phyloP scores from a whole-genome alignment of 78 protist genomes.

The Dictyostelium citrinum region DNA sequence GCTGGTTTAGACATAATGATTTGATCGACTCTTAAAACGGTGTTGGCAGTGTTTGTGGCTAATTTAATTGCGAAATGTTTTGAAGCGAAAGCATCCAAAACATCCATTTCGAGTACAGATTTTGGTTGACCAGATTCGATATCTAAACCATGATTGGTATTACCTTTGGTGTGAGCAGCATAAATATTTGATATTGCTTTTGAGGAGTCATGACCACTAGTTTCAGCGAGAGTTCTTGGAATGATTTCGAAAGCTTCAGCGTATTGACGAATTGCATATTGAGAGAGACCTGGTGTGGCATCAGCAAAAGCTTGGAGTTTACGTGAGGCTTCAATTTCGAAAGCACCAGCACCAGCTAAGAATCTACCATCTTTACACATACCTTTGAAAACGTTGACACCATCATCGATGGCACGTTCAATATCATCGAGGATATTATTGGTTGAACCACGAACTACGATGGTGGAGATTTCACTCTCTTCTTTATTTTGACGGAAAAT shows the following conservation, averaged over 20 bases:
- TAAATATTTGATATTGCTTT: slow-evolving; percentile 86
- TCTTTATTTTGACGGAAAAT: slow-evolving; percentile 85
- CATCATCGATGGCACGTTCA: slow-evolving; percentile 98
- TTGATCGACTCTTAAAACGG: slow-evolving; percentile 98
- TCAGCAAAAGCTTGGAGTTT: slow-evolving; percentile 76
- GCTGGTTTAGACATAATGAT: slow-evolving; percentile 98
- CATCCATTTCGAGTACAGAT: slow-evolving; percentile 66
- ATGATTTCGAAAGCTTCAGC: slow-evolving; percentile 96
- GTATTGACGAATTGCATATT: slow-evolving; percentile 95
- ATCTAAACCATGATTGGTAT: slow-evolving; percentile 90
- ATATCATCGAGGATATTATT: slow-evolving; percentile 96
- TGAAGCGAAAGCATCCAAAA: slow-evolving; percentile 87
- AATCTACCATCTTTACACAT: slow-evolving; percentile 90
- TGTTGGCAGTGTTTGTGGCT: slow-evolving; percentile 98
- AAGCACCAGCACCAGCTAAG: slow-evolving; percentile 99
- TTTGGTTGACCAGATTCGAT: slow-evolving; percentile 74
- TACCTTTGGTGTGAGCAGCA: slow-evolving; percentile 95
- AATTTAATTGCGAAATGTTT: slow-evolving; percentile 87
- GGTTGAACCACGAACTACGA: slow-evolving; percentile 97
- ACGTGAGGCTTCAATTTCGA: slow-evolving; percentile 93
- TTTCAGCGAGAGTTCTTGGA: slow-evolving; percentile 98
- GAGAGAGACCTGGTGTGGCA: slow-evolving; percentile 90
- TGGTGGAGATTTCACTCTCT: slow-evolving; percentile 90
- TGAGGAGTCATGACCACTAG: slow-evolving; percentile 91
- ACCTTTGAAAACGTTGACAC: slow-evolving; percentile 94